Base-by-base conservation (phyloP, 352 stramenopile genomes). In the Pythium sp. region DNA sequence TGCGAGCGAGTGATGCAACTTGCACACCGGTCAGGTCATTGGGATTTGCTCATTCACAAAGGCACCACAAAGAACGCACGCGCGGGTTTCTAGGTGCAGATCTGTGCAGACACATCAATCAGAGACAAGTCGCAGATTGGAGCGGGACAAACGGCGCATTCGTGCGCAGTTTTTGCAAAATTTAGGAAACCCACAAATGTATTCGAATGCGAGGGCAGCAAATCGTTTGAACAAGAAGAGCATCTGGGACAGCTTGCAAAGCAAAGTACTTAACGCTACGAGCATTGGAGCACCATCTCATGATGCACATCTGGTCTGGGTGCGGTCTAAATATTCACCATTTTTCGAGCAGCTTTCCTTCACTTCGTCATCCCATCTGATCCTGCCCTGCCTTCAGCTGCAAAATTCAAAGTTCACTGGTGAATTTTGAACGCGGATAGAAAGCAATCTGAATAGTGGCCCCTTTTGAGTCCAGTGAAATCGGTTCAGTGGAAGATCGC, bases 401-500 rank as follows among this genome's bases (percentile, higher is more conserved):
- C 34, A 38, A 43, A 43, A 15, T 15, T 43, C 34, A 12, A 38
- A 12, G 11, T 43, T 43, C 12, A 32, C 30, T 32, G 30, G 36
- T 5, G 36, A 43, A 4, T 30, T 56, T 56, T 56, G 9, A 15
- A 58, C 18, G 8, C 36, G 51, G 14, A 24, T 22, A 0, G 24
- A 43, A 8, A 24, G 8, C n/a, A 24, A 24, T 18, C 28, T 15
- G 12, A 70, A 70, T 60, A 70, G 43, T 38, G 36, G 56, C 32
- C 8, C 5, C 1, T 47, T 26, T 61, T 64, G 65, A 38, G 57
- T 43, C 47, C 65, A 70, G 58, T 70, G 65, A 65, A 66, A 70
- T 66, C 65, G 58, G 65, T 66, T 70, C 65, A 70, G 65, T 20
- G 9, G n/a, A 58, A 49, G 57, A 65, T 70, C 46, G 57, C 58